These are phyloP conservation scores for Xylariaceae sp. DNA, from an alignment of 2,329 filamentous ascomycete species.

Conservation along the genomic window DNA sequence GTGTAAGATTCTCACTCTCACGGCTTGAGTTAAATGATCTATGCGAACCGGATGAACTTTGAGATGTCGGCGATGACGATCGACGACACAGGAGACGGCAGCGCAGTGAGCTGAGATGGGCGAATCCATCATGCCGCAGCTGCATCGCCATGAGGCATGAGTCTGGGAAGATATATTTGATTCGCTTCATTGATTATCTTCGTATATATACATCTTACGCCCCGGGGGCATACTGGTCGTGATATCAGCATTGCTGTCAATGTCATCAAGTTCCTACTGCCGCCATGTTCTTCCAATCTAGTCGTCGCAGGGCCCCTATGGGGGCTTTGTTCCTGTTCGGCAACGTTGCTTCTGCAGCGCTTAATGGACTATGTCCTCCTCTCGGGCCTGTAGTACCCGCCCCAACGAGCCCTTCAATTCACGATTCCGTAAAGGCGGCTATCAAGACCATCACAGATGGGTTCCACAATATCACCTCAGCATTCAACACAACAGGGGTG, in stretches of 20 bases:
- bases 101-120: not conserved
- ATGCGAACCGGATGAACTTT: too few relatives aligned
- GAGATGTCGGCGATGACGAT: too few relatives aligned
- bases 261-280: not conserved
- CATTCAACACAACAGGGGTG: constrained; percentile 34
- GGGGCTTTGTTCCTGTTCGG: constrained; percentile 14
- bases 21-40: too few relatives aligned
- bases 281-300: constrained; percentile 1
- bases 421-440: constrained; percentile 31
- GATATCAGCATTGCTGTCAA: not conserved
- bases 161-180: not conserved
- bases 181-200: not conserved
- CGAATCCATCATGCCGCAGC: too few relatives aligned
- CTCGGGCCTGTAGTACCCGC: constrained; percentile 41
- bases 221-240: not conserved
- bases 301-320: constrained; percentile 2
- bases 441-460: constrained; percentile 21
- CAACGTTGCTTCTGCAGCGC: constrained; percentile 22
- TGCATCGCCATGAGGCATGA: too few relatives aligned
- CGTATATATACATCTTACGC: not conserved
- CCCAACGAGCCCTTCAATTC: constrained; percentile 34
- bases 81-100: too few relatives aligned
- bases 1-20: too few relatives aligned
- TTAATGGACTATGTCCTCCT: constrained; percentile 39
- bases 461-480: constrained; percentile 29